A percentile compares a stretch with the other conserved stretches of the same genome.
These are phyloP conservation scores for Excoecaria agallocha DNA, from an alignment of 345 rosid species.

Conservation along the genomic window DNA sequence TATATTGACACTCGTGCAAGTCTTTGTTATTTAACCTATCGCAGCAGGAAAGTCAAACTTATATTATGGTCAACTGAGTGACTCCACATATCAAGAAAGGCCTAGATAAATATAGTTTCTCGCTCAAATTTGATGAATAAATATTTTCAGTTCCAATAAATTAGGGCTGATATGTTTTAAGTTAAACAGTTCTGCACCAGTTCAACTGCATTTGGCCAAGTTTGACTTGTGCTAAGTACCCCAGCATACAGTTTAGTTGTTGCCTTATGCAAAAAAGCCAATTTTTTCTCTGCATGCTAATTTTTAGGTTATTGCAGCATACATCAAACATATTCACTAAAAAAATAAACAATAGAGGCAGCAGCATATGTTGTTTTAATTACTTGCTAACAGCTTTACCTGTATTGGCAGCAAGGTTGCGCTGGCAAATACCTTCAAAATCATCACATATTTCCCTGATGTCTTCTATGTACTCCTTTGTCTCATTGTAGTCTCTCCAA, in stretches of 20 bases:
- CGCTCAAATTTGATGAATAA: neutral
- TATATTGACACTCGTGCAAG: neutral
- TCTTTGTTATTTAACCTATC: neutral
- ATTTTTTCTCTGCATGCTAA: neutral
- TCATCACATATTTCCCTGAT: slow-evolving; percentile 83
- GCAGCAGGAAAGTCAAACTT: neutral
- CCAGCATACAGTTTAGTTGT: neutral
- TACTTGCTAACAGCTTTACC: slow-evolving; percentile 35
- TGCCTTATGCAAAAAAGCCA: neutral
- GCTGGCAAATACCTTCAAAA: slow-evolving; percentile 85
- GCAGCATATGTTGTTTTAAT: neutral
- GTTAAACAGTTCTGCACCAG: neutral
- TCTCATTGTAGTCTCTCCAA: slow-evolving; percentile 68
- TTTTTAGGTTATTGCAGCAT: neutral
- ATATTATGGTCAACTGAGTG: neutral
- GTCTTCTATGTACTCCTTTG: slow-evolving; percentile 84
- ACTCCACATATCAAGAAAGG: neutral
- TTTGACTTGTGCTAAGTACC: neutral
- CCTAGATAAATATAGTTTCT: neutral
- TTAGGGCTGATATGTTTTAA: neutral
- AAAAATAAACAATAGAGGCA: neutral
- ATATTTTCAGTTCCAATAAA: neutral
- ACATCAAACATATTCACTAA: no score
- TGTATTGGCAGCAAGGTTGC: slow-evolving; percentile 95
- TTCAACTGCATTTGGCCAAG: neutral